These are phyloP conservation scores for Limnanthes douglasii DNA, from an alignment of 345 rosid species.

Conservation along the genomic window DNA sequence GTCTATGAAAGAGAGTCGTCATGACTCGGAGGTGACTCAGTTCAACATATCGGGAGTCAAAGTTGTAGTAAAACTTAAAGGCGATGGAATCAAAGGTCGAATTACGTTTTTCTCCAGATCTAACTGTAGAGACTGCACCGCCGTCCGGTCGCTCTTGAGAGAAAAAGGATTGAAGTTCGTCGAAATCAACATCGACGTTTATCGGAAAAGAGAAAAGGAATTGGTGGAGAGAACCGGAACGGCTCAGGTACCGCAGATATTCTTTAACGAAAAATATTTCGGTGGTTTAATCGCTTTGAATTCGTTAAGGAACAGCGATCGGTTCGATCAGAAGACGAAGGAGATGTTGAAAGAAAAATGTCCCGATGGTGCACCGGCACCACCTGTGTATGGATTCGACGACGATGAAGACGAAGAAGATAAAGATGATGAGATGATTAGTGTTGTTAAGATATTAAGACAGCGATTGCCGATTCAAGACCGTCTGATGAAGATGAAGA, in stretches of 20 bases:
- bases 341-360: constrained; percentile 39
- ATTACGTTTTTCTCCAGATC: constrained; percentile 68
- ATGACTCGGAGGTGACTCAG: constrained; percentile 29
- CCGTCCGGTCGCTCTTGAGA: constrained; percentile 54
- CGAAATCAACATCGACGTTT: constrained; percentile 84
- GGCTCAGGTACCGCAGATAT: constrained; percentile 66
- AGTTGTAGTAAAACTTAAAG: constrained; percentile 43
- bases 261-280: constrained; percentile 65
- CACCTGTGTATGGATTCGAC: constrained; percentile 52
- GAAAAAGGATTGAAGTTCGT: constrained; percentile 40
- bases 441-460: constrained; percentile 36
- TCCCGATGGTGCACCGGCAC: constrained; percentile 36
- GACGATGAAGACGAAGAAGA: constrained; percentile 36
- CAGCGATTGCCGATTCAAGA: constrained; percentile 69
- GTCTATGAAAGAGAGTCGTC: constrained; percentile 12
- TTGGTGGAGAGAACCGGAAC: constrained; percentile 43
- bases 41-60: constrained; percentile 62
- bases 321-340: constrained; percentile 35
- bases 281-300: constrained; percentile 79
- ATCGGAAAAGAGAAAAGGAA: constrained; percentile 40
- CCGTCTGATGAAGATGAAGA: constrained; percentile 77
- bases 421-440: constrained; percentile 29
- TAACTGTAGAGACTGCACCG: constrained; percentile 64
- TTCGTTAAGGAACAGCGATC: constrained; percentile 59
- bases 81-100: constrained; percentile 30